A percentile compares a stretch with the other conserved stretches of the same genome.
Evolutionary conservation across 1,139 yeast species (phyloP).

Genomic region (Geotrichum phurueaensis): DNA sequence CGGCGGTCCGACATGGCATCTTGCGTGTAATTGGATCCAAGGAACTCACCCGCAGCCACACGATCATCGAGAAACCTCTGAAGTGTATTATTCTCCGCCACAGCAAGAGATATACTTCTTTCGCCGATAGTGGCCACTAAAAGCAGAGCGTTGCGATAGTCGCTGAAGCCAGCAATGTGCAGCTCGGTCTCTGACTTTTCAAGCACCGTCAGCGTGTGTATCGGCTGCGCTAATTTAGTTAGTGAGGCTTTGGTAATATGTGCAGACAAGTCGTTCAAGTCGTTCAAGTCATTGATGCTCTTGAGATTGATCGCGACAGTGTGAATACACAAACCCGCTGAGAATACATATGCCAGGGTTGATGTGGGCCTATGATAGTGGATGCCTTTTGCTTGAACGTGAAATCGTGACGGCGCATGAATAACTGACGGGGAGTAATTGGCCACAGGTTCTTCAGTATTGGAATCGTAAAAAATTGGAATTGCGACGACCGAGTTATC

Average conservation of each 20-base stretch:
- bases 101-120: not conserved
- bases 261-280: not conserved
- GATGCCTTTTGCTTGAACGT: not conserved
- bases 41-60: slow-evolving; percentile 13
- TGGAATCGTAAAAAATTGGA: slow-evolving; percentile 3
- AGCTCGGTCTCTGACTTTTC: not conserved
- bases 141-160: not conserved
- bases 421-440: not conserved
- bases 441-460: not conserved
- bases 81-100: slow-evolving; percentile 2
- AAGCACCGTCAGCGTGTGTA: not conserved
- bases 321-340: slow-evolving; percentile 11
- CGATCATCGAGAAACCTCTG: slow-evolving; percentile 14
- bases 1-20: slow-evolving; percentile 9
- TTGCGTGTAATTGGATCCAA: slow-evolving; percentile 9
- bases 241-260: not conserved
- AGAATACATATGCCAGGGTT: slow-evolving; percentile 3
- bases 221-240: not conserved
- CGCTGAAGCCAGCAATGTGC: slow-evolving; percentile 9
- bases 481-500: slow-evolving; percentile 9
- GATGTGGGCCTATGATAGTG: not conserved
- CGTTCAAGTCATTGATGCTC: not conserved
- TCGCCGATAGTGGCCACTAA: not conserved
- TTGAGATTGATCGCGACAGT: not conserved
- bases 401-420: slow-evolving; percentile 9